Evolutionary conservation across 2,329 filamentous ascomycete species (phyloP), one percentile per base, ranked within the genome.

Genomic region (Byssothecium circinans): DNA sequence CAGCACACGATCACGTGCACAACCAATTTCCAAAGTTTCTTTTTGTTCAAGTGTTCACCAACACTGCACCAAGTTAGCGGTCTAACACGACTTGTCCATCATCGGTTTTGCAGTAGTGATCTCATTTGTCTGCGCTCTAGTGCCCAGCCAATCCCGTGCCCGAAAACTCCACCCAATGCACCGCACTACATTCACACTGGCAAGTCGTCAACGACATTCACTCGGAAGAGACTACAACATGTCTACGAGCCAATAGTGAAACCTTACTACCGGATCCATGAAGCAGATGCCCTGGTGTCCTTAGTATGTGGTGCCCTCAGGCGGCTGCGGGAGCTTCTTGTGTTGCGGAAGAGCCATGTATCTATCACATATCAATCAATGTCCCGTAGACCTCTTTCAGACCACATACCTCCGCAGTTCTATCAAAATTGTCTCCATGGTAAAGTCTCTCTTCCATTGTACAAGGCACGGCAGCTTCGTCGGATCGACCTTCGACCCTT

Each of bases 271-370:
- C 23, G 5, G 23, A 25, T 25, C 23, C 23, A 6, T 25, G 23
- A 10, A 25, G 10, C 23, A 25, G 23, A 25, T 6, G 23, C 5
- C 23, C 23, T 5, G 23, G 23, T 25, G 6, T 10, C 23, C 23
- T 10, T 61, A 70, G 60, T 80, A 87, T 25, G 76, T 86, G 23
- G 88, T 84, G 49, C 91, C 91, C 76, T 99, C 94, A 3, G 89
- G 83, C 33, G 94, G 94, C 72, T 99, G 94, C 11, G 90, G 88
- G 23, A 96, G 84, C 76, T 97, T 97, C 82, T 96, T 96, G 77
- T 97, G 88, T 58, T 85, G 81, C 20, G 88, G 85, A 50, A 91
- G 83, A 23, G 92, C 92, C 94, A 99, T 97, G 71, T 89, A 95
- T 74, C 91, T 95, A 57, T 36, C 15, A 4, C n/a, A 14, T 33